Percentiles rank a stretch among this genome's conserved stretches.
Evolutionary conservation across 257 asterid genomes (phyloP).

Genomic region (Oldenlandia corymbosa): DNA sequence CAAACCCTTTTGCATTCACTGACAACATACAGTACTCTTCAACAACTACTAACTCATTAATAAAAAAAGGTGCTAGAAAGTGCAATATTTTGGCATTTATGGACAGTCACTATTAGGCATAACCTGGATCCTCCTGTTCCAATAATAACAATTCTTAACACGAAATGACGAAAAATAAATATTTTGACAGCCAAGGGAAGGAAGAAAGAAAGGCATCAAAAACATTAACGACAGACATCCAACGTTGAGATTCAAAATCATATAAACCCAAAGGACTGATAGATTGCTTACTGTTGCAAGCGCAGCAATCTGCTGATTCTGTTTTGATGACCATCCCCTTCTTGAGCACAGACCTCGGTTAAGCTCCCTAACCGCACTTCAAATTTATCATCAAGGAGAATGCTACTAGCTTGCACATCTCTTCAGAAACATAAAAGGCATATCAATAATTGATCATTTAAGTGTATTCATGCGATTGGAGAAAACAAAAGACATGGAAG

Average conservation of each 20-base stretch:
- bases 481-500: constrained; percentile 1
- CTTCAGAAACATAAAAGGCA: constrained; percentile 32
- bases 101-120: neutral
- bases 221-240: neutral
- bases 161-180: neutral
- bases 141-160: neutral
- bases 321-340: constrained; percentile 65
- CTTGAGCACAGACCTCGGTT: constrained; percentile 81
- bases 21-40: neutral
- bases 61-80: neutral
- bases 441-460: constrained; percentile 2
- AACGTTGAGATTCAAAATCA: neutral
- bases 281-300: constrained; percentile 70
- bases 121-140: neutral
- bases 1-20: neutral
- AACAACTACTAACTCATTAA: neutral
- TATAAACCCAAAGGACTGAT: neutral
- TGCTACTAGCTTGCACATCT: constrained; percentile 95
- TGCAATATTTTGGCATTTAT: neutral
- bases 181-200: neutral
- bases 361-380: constrained; percentile 96
- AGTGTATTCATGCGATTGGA: neutral
- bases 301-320: constrained; percentile 71
- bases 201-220: neutral
- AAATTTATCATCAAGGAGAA: constrained; percentile 91